Conservation (phyloP, 2,329 filamentous ascomycete genomes). For the Plenodomus lindquistii region DNA sequence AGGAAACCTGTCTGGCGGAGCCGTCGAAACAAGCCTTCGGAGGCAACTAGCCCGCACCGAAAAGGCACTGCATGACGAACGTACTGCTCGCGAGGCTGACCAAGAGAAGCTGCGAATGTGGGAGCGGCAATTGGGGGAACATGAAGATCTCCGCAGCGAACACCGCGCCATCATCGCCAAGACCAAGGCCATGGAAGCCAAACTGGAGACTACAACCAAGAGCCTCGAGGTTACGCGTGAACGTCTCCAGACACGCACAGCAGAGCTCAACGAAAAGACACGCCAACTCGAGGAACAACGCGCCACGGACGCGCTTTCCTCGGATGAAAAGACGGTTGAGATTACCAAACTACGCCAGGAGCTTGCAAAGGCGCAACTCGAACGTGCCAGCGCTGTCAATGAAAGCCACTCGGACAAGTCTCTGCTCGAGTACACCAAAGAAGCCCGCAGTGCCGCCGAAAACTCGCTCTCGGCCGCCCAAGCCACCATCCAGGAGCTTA, state of each 20-base stretch:
- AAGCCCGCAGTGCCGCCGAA: conserved; percentile 54
- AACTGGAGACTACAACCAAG: conserved; percentile 17
- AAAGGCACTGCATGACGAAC: conserved; percentile 9
- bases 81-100: conserved; percentile 11
- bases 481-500: conserved; percentile 15
- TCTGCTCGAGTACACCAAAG: conserved; percentile 61
- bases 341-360: conserved; percentile 29
- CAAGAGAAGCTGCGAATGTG: conserved; percentile 1
- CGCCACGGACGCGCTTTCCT: conserved; percentile 19
- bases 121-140: conserved; percentile 29
- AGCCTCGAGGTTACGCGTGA: conserved; percentile 20
- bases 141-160: conserved; percentile 28
- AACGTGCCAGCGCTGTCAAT: conserved; percentile 34
- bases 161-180: conserved; percentile 23
- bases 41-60: conserved; percentile 10
- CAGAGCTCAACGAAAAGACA: conserved; percentile 15
- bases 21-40: conserved; percentile 4
- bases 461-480: conserved; percentile 13
- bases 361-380: conserved; percentile 19
- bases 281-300: conserved; percentile 25
- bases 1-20: conserved; percentile 2
- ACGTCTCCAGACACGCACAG: conserved; percentile 16
- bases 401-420: conserved; percentile 35
- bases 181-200: conserved; percentile 16
- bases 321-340: conserved; percentile 25